Base-by-base conservation (phyloP, 768 basidiomycete genomes). In the Gymnopilus junonius region DNA sequence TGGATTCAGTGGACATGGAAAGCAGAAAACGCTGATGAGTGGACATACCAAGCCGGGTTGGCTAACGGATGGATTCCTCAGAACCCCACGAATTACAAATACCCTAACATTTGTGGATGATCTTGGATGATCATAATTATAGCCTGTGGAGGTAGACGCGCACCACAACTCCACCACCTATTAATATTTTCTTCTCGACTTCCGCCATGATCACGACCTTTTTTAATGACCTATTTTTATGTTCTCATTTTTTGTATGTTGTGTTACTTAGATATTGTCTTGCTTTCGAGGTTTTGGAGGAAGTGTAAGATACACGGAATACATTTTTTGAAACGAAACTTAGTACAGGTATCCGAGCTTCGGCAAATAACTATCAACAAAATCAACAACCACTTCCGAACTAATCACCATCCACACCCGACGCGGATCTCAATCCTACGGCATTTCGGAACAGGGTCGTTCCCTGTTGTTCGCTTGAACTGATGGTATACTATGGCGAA, bases 1-100 rank as follows among this genome's bases (percentile, higher is more conserved):
- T 93, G 92, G 92, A 74, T 92, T 23, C 86, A 88, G 73, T 93
- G 92, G 92, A 86, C 90, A 1, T 94, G 92, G 92, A 94, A 94
- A 77, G 74, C 92, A 0, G 93, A 94, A 74, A 77, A 77, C 64
- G 89, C 92, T 2, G 91, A 93, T 65, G 95, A 97, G 61, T 97
- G 95, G 95, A 83, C 90, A 0, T 97, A 97, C 79, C 85, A 91
- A 65, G 88, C 90, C 46, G 94, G 94, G 40, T 79, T 96, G 34
- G 74, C 79, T 12, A 83, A 88, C 63, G 94, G 94, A 21, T 95
- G 92, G 93, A 95, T 97, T 71, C 94, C 95, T 8, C 73, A 81
- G 64, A 73, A 83, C 62, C 83, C 84, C 5, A 83, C 82, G 8
- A 67, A 73, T 29, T 74, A 69, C 42, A 68, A 77, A 69, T 93